phyloP scores from a whole-genome alignment of 257 asterid species.

The Rhazya stricta region DNA sequence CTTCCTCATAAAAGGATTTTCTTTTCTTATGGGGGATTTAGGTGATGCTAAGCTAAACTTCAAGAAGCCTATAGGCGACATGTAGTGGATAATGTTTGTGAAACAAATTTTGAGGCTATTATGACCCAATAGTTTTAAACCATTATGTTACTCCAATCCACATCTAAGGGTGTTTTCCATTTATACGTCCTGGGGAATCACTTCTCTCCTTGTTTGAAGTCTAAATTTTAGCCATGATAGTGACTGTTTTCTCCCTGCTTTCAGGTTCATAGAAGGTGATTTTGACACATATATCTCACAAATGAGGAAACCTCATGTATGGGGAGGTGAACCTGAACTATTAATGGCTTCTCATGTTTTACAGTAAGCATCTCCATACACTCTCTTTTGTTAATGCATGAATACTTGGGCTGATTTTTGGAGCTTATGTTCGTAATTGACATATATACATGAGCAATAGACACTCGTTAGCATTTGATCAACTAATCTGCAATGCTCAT shows the following conservation, averaged over 20 bases:
- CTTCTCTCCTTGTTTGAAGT: neutral
- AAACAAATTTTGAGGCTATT: neutral
- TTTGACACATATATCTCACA: slow-evolving; percentile 66
- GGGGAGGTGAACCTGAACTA: slow-evolving; percentile 99
- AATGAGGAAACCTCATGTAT: slow-evolving; percentile 76
- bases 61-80: neutral
- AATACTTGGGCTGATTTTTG: neutral
- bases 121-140: neutral
- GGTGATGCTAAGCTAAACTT: neutral
- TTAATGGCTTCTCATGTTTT: slow-evolving; percentile 96
- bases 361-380: slow-evolving; percentile 43
- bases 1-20: neutral
- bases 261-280: slow-evolving; percentile 96
- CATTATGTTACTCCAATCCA: neutral
- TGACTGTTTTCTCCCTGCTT: neutral
- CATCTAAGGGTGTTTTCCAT: neutral
- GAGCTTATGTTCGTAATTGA: neutral
- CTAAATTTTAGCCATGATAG: neutral
- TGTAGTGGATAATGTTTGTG: neutral
- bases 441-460: neutral
- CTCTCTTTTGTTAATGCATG: neutral
- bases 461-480: neutral
- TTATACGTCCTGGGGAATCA: neutral
- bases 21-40: neutral
- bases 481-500: neutral